Percentiles rank a stretch among this genome's conserved stretches.
Conservation (phyloP, 73 alveolate genomes). For the Loxodes magnus region DNA sequence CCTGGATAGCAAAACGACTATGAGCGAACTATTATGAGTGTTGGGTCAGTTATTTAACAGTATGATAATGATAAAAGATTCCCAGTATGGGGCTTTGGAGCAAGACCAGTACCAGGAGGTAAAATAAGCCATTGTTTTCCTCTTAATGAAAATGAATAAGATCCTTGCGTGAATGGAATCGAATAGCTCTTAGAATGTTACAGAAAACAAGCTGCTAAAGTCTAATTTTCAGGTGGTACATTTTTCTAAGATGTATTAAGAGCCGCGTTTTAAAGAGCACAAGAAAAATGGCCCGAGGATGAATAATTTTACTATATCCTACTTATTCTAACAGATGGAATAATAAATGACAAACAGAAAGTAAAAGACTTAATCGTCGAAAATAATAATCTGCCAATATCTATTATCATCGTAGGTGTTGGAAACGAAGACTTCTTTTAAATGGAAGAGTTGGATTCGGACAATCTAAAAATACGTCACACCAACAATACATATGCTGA, state of each 20-base stretch:
- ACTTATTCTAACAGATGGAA: slow-evolving; percentile 90
- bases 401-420: slow-evolving; percentile 94
- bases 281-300: slow-evolving; percentile 31
- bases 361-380: slow-evolving; percentile 78
- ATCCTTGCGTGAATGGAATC: slow-evolving; percentile 67
- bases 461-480: slow-evolving; percentile 21
- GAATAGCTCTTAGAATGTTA: slow-evolving; percentile 47
- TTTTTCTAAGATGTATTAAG: slow-evolving; percentile 42
- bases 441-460: slow-evolving; percentile 86
- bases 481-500: slow-evolving; percentile 32
- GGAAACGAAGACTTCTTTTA: slow-evolving; percentile 82
- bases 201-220: slow-evolving; percentile 32
- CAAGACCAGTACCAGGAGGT: slow-evolving; percentile 45
- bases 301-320: slow-evolving; percentile 46
- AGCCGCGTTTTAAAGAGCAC: slow-evolving; percentile 22
- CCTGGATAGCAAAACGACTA: slow-evolving; percentile 56
- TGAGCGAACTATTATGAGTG: slow-evolving; percentile 61
- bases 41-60: slow-evolving; percentile 59
- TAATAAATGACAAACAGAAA: slow-evolving; percentile 70
- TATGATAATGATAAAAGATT: slow-evolving; percentile 77
- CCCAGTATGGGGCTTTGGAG: slow-evolving; percentile 96
- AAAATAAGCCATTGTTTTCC: slow-evolving; percentile 75
- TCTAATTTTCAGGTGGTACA: slow-evolving; percentile 63
- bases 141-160: slow-evolving; percentile 37
- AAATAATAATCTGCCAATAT: slow-evolving; percentile 76